Evolutionary conservation across 2,329 filamentous ascomycete genomes (phyloP).

Genomic region (Colletotrichum sublineola): DNA sequence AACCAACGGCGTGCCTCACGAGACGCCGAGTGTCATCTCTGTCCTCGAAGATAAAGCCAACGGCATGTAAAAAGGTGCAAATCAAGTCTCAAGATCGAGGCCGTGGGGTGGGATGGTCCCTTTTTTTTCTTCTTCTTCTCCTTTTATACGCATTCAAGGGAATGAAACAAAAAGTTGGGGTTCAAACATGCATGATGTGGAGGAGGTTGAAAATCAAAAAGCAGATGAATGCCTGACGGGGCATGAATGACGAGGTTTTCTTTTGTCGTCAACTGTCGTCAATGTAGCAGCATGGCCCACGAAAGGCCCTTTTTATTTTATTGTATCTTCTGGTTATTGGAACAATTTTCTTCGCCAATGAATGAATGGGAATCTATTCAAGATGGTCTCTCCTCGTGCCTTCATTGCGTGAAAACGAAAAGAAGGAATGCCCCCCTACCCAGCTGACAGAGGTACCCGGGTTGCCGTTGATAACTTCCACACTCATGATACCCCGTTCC

Average conservation of each 20-base stretch:
- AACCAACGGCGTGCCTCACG: conserved; percentile 40
- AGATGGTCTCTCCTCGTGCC: too few relatives aligned
- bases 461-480: not conserved
- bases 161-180: conserved; percentile 23
- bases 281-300: not conserved
- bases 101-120: not conserved
- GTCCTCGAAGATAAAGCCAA: conserved; percentile 57
- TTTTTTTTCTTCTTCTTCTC: not conserved
- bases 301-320: not conserved
- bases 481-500: not conserved
- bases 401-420: not conserved
- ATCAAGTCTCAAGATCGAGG: not conserved
- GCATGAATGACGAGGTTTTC: not conserved
- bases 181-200: not conserved
- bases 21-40: conserved; percentile 50
- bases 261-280: not conserved
- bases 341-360: not conserved
- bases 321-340: not conserved
- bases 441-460: not conserved
- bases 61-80: conserved; percentile 46
- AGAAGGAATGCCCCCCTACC: not conserved
- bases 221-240: not conserved
- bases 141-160: conserved; percentile 12
- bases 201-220: not conserved
- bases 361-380: not conserved